phyloP scores from a whole-genome alignment of 2,329 filamentous ascomycete species.

The Fusarium dimerum region DNA sequence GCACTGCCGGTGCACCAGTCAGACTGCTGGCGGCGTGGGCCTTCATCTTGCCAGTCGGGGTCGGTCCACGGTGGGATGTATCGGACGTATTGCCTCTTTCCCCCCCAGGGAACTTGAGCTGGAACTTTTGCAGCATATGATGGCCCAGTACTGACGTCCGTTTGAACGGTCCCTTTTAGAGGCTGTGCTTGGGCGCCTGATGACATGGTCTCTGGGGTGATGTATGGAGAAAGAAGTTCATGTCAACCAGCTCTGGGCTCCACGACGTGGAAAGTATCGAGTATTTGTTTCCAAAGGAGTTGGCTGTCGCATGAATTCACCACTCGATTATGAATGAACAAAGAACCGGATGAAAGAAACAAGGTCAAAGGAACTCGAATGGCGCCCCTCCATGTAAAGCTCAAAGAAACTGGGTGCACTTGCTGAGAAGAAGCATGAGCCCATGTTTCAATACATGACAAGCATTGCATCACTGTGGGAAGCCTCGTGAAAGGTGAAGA shows the following conservation, averaged over 20 bases:
- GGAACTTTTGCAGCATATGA: constrained; percentile 1
- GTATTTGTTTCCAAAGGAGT: neutral
- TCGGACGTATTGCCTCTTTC: constrained; percentile 6
- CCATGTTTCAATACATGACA: neutral
- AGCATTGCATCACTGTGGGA: neutral
- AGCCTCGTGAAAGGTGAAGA: neutral
- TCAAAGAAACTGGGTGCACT: too few species aligned
- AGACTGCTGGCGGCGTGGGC: constrained; percentile 3
- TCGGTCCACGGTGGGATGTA: constrained; percentile 32
- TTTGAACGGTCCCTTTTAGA: too few species aligned
- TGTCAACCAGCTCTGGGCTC: neutral
- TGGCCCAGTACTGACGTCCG: neutral
- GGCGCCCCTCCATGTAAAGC: too few species aligned
- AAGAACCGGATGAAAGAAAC: neutral
- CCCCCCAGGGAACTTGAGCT: constrained; percentile 1
- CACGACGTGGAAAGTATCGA: neutral
- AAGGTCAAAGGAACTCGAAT: neutral
- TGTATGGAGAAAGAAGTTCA: neutral
- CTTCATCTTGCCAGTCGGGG: constrained; percentile 28
- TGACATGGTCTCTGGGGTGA: neutral
- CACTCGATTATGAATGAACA: neutral
- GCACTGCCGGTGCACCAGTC: constrained; percentile 15
- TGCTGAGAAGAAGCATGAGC: too few species aligned
- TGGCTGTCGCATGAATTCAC: neutral
- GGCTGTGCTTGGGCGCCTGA: neutral